These are phyloP conservation scores for Nigrospora osmanthi DNA, from an alignment of 2,329 filamentous ascomycete genomes.

Conservation along the genomic window DNA sequence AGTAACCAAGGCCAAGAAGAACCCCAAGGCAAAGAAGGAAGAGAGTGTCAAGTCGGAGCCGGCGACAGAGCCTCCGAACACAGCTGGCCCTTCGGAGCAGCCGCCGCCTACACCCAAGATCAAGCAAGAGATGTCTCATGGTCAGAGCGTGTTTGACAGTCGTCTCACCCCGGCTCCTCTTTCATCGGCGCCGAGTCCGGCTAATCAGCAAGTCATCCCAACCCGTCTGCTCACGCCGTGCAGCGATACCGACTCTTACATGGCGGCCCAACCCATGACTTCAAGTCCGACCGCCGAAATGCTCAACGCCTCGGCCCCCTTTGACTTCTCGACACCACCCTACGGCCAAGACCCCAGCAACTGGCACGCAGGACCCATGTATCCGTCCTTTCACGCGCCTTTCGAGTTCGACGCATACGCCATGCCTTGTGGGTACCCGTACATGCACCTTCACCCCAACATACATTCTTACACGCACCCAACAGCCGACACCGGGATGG, in stretches of 20 bases:
- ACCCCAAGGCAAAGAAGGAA: slow-evolving; percentile 27
- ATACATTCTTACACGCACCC: slow-evolving; percentile 15
- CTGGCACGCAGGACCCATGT: slow-evolving; percentile 25
- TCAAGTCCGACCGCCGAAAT: slow-evolving; percentile 24
- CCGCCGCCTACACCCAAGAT: slow-evolving; percentile 17
- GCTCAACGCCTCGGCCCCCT: slow-evolving; percentile 17
- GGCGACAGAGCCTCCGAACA: slow-evolving; percentile 9
- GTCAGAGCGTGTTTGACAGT: slow-evolving; percentile 18
- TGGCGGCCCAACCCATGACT: slow-evolving; percentile 17
- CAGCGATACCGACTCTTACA: slow-evolving; percentile 39
- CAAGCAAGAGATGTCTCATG: slow-evolving; percentile 26
- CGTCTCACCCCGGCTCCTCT: slow-evolving; percentile 21
- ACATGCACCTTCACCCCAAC: slow-evolving; percentile 18
- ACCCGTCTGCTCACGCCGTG: slow-evolving; percentile 40
- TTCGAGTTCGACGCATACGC: slow-evolving; percentile 30
- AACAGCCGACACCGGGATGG: slow-evolving; percentile 14
- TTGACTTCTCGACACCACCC: slow-evolving; percentile 20
- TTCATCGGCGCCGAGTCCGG: slow-evolving; percentile 8
- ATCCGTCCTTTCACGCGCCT: slow-evolving; percentile 30
- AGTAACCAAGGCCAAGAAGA: slow-evolving; percentile 38
- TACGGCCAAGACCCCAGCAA: slow-evolving; percentile 18
- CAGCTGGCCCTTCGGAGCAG: slow-evolving; percentile 11
- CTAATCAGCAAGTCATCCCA: slow-evolving; percentile 23
- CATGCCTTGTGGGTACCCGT: slow-evolving; percentile 19
- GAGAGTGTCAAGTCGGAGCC: slow-evolving; percentile 31